These are phyloP conservation scores for Nakataea oryzae DNA, from an alignment of 2,329 filamentous ascomycete species.

Conservation along the genomic window DNA sequence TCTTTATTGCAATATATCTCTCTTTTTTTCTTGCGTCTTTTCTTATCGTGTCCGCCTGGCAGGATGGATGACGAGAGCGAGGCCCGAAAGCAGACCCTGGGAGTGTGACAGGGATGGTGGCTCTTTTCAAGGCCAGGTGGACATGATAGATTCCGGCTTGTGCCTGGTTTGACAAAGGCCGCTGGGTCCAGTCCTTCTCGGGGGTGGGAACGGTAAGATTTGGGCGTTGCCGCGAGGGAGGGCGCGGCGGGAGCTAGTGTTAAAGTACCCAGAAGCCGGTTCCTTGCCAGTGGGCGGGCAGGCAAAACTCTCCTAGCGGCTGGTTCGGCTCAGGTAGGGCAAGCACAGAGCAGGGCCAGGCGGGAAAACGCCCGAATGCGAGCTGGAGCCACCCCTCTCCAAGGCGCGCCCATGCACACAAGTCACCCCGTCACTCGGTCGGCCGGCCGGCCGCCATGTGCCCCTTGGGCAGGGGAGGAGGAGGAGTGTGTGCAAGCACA, in stretches of 20 bases:
- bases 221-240: not conserved
- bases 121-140: not conserved
- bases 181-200: not conserved
- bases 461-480: too few species aligned
- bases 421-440: too few species aligned
- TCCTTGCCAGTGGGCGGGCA: not conserved
- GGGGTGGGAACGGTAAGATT: not conserved
- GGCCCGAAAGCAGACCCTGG: not conserved
- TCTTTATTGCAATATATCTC: not conserved
- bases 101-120: not conserved
- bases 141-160: not conserved
- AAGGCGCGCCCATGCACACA: not conserved
- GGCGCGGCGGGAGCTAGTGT: not conserved
- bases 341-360: not conserved
- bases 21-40: not conserved
- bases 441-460: too few species aligned
- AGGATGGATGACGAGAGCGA: not conserved
- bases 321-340: not conserved
- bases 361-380: too few species aligned
- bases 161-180: not conserved
- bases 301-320: too few species aligned
- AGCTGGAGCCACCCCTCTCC: too few species aligned
- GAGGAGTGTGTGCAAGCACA: not conserved
- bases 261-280: not conserved
- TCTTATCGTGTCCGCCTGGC: not conserved